These are phyloP conservation scores for Paraconiothyrium brasiliense DNA, from an alignment of 2,329 filamentous ascomycete species.

Conservation along the genomic window DNA sequence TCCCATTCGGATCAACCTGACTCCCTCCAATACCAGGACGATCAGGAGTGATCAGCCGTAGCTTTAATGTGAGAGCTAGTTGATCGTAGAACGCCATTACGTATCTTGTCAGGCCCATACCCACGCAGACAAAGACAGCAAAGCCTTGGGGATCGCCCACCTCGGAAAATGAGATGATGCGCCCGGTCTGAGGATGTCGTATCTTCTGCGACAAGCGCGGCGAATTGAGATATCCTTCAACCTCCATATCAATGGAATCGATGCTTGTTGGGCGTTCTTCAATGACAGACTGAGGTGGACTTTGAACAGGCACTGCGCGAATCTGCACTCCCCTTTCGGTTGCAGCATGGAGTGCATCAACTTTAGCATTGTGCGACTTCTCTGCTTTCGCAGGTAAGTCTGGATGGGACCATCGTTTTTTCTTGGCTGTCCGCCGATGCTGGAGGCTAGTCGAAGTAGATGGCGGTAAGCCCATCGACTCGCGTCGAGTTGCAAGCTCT, in stretches of 20 bases:
- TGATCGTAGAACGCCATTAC: slow-evolving; percentile 98
- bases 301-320: slow-evolving; percentile 32
- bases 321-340: slow-evolving; percentile 23
- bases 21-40: slow-evolving; percentile 94
- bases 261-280: slow-evolving; percentile 80
- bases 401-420: slow-evolving; percentile 52
- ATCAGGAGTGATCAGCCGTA: slow-evolving; percentile 92
- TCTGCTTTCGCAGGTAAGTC: slow-evolving; percentile 52
- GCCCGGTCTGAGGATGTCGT: slow-evolving; percentile 82
- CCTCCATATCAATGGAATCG: slow-evolving; percentile 88
- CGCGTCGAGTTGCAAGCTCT: slow-evolving; percentile 38
- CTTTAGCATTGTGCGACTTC: slow-evolving; percentile 45
- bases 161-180: slow-evolving; percentile 93
- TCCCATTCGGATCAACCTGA: slow-evolving; percentile 83
- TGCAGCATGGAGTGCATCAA: slow-evolving; percentile 36
- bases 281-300: slow-evolving; percentile 57
- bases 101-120: slow-evolving; percentile 96
- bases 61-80: slow-evolving; percentile 83
- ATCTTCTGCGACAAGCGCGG: slow-evolving; percentile 89
- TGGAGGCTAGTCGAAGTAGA: slow-evolving; percentile 40
- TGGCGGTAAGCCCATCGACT: slow-evolving; percentile 37
- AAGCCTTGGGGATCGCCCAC: slow-evolving; percentile 92
- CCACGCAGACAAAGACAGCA: slow-evolving; percentile 94
- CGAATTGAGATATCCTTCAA: slow-evolving; percentile 84
- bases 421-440: slow-evolving; percentile 43